These are phyloP conservation scores for Leucosporidium yakuticum DNA, from an alignment of 768 basidiomycete genomes.

Conservation along the genomic window DNA sequence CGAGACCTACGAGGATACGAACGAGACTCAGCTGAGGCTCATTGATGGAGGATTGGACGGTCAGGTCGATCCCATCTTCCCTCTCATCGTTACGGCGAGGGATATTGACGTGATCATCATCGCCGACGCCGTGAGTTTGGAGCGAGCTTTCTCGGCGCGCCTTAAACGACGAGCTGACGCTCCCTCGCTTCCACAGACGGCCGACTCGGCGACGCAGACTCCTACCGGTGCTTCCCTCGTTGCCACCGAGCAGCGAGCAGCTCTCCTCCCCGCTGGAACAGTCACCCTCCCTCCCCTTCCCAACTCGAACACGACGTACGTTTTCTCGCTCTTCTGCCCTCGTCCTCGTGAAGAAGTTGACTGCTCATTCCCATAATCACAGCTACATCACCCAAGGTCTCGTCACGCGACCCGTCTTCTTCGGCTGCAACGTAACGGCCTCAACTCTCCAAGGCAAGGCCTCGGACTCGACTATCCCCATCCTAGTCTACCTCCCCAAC, in stretches of 20 bases:
- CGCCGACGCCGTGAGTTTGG: slow-evolving; percentile 50
- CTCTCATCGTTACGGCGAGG: slow-evolving; percentile 62
- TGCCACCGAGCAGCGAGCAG: slow-evolving; percentile 48
- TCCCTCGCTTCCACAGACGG: slow-evolving; percentile 48
- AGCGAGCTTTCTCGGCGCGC: slow-evolving; percentile 38
- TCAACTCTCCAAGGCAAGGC: slow-evolving; percentile 14
- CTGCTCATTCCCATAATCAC: slow-evolving; percentile 23
- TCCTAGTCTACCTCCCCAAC: slow-evolving; percentile 62
- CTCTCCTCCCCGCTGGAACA: slow-evolving; percentile 23
- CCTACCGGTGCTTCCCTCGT: slow-evolving; percentile 43
- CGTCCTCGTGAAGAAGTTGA: too few relatives aligned
- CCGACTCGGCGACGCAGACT: slow-evolving; percentile 2
- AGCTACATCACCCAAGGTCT: slow-evolving; percentile 58
- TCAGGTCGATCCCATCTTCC: slow-evolving; percentile 65
- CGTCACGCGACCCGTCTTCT: slow-evolving; percentile 65
- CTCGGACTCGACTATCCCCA: too few relatives aligned
- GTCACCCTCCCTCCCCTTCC: slow-evolving; percentile 20
- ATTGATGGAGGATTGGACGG: slow-evolving; percentile 64
- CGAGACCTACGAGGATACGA: slow-evolving; percentile 54
- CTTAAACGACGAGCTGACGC: slow-evolving; percentile 55
- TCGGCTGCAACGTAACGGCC: slow-evolving; percentile 60
- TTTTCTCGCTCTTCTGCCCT: too few relatives aligned
- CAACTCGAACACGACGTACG: background rate
- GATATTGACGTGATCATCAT: slow-evolving; percentile 68
- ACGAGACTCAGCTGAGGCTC: slow-evolving; percentile 54